phyloP scores from a whole-genome alignment of 805 yeast species.

The Kuraishia floccosa region DNA sequence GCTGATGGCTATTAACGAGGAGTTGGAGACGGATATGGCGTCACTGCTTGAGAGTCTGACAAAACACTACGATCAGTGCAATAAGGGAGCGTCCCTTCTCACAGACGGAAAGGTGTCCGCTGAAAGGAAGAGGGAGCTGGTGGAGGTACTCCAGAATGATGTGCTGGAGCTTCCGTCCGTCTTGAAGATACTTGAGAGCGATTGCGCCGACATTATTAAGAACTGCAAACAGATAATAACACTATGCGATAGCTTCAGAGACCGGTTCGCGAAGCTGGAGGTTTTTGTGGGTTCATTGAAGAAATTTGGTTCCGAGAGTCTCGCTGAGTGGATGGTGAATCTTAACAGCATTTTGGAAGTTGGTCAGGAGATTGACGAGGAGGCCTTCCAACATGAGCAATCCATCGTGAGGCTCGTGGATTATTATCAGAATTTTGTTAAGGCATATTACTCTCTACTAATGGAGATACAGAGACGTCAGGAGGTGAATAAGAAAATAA shows the following conservation, averaged over 20 bases:
- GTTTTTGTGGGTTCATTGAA: conserved; percentile 10
- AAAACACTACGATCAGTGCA: conserved; percentile 75
- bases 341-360: conserved; percentile 6
- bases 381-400: conserved; percentile 7
- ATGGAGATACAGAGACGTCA: conserved; percentile 42
- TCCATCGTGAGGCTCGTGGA: conserved; percentile 20
- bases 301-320: conserved; percentile 17
- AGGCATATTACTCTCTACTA: conserved; percentile 39
- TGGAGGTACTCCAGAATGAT: conserved; percentile 39
- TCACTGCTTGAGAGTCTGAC: conserved; percentile 60
- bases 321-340: conserved; percentile 8
- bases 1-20: conserved; percentile 26
- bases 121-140: conserved; percentile 24
- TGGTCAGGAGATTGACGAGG: too few species aligned
- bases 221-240: conserved; percentile 16
- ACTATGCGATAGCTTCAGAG: conserved; percentile 10
- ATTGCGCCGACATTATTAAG: conserved; percentile 15
- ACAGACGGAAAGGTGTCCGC: conserved; percentile 14
- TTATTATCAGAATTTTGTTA: conserved; percentile 38
- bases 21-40: conserved; percentile 60
- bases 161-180: conserved; percentile 47
- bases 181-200: conserved; percentile 24
- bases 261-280: conserved; percentile 8
- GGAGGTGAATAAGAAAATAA: conserved; percentile 26
- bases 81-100: conserved; percentile 30